phyloP scores from a whole-genome alignment of 2,329 filamentous ascomycete species.

The Aspergillus ustus region DNA sequence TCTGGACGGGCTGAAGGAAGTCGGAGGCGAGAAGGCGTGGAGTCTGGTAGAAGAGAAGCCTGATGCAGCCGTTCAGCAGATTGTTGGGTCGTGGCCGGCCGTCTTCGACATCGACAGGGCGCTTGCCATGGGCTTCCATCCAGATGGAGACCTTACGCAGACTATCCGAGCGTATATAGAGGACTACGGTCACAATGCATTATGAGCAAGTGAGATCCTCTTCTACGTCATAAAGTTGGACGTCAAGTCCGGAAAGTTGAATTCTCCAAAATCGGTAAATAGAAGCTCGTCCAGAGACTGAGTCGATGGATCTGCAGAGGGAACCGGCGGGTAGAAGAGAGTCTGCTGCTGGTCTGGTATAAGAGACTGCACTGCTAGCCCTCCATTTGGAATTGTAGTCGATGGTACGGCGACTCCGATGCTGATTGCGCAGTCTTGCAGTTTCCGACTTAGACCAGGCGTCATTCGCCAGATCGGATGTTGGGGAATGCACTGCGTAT shows the following conservation, averaged over 20 bases:
- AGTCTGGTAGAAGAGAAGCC: background rate
- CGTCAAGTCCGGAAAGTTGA: constrained; percentile 13
- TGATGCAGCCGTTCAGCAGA: background rate
- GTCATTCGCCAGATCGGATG: constrained; percentile 32
- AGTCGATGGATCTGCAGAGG: background rate
- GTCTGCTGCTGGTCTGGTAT: background rate
- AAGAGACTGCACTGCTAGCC: background rate
- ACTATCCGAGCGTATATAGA: constrained; percentile 8
- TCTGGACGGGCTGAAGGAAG: background rate
- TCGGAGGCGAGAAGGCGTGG: background rate
- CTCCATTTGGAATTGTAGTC: background rate
- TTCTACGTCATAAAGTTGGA: constrained; percentile 12
- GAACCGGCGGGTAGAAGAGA: constrained; percentile 1
- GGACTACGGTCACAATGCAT: constrained; percentile 1
- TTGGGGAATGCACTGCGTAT: constrained; percentile 25
- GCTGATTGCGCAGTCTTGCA: constrained; percentile 24
- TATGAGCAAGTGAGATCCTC: background rate
- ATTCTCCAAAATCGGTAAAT: constrained; percentile 6
- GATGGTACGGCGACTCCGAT: constrained; percentile 7
- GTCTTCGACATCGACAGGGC: background rate
- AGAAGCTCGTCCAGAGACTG: constrained; percentile 9
- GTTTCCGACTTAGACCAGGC: constrained; percentile 26
- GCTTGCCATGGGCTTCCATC: background rate
- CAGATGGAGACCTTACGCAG: constrained; percentile 3
- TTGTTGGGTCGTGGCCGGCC: constrained; percentile 7